Evolutionary conservation across 192 early-diverging fungal genomes (phyloP).

Genomic region (Linnemannia elongata): DNA sequence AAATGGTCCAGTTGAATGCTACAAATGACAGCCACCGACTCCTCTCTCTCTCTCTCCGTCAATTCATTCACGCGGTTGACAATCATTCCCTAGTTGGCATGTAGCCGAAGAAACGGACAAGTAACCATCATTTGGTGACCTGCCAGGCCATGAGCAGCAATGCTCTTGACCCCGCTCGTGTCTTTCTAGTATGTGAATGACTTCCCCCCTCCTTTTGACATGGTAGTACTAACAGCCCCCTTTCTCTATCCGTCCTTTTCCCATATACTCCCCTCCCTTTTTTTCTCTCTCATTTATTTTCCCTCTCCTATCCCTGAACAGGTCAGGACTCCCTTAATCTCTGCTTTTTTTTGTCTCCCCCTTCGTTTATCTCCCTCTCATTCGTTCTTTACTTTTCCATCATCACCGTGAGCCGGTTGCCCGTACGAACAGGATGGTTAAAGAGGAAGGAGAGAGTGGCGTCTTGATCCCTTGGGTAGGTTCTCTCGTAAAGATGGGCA

Average conservation of each 20-base stretch:
- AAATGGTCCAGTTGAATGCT: too few species aligned
- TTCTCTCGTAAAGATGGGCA: neutral
- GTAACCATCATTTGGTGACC: neutral
- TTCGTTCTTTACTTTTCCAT: neutral
- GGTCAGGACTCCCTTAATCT: conserved; percentile 1
- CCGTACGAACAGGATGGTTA: neutral
- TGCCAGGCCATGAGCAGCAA: neutral
- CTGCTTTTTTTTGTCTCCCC: neutral
- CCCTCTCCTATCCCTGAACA: neutral
- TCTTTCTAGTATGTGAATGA: neutral
- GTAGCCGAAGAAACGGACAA: neutral
- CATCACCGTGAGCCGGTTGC: neutral
- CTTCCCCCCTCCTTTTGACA: neutral
- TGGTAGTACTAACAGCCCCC: neutral
- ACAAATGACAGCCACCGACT: neutral
- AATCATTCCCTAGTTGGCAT: neutral
- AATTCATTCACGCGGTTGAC: neutral
- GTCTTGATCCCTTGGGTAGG: neutral
- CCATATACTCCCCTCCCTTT: neutral
- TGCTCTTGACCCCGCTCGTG: neutral
- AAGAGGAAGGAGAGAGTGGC: neutral
- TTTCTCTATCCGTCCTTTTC: neutral
- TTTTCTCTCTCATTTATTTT: neutral
- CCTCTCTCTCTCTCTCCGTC: neutral
- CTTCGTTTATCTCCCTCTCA: neutral